Conservation (phyloP, 2,329 filamentous ascomycete species). For the Fusarium hainanense region DNA sequence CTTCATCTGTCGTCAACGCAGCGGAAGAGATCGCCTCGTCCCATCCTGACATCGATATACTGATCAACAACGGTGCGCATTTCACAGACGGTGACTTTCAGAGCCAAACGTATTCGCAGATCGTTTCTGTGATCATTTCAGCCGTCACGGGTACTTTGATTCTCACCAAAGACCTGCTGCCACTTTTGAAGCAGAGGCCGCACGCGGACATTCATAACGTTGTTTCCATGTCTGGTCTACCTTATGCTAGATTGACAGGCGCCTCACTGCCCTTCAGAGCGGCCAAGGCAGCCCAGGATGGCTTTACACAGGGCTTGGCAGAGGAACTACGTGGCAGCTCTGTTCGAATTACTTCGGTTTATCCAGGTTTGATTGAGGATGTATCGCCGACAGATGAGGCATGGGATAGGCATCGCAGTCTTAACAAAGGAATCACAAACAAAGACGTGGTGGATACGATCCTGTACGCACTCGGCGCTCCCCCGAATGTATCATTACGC, state of each 20-base stretch:
- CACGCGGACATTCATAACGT: not conserved
- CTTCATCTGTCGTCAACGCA: not conserved
- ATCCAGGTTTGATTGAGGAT: not conserved
- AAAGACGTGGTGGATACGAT: not conserved
- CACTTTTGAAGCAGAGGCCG: not conserved
- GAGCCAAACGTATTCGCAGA: not conserved
- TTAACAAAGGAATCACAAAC: not conserved
- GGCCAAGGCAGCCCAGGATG: not conserved
- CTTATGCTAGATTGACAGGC: not conserved
- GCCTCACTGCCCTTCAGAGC: constrained; percentile 1
- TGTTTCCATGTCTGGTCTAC: not conserved
- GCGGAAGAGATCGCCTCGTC: not conserved
- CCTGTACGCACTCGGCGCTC: not conserved
- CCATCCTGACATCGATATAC: not conserved
- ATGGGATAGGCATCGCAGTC: not conserved
- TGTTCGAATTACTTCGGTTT: not conserved
- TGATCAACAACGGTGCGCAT: not conserved
- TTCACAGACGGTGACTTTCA: not conserved
- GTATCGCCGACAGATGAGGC: fast-evolving
- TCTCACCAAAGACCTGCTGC: not conserved
- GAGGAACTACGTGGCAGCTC: not conserved
- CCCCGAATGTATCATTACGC: not conserved
- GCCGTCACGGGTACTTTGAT: constrained; percentile 4
- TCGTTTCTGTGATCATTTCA: not conserved
- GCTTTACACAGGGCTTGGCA: not conserved